These are phyloP conservation scores for Metarhizium sp. DNA, from an alignment of 2,329 filamentous ascomycete genomes.

Conservation along the genomic window DNA sequence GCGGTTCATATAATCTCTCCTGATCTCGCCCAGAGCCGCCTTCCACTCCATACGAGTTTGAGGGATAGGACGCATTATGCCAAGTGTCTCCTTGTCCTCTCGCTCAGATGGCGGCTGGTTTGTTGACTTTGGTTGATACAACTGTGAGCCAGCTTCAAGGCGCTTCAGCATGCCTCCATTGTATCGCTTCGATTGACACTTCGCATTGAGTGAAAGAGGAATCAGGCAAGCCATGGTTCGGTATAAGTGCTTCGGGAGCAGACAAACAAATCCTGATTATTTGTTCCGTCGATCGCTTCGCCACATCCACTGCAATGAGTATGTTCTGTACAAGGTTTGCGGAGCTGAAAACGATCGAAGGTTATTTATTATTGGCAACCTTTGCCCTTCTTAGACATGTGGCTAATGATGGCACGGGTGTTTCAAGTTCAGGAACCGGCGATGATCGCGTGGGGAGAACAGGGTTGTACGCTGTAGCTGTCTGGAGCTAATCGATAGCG, in stretches of 20 bases:
- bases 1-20: slow-evolving; percentile 40
- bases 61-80: slow-evolving; percentile 14
- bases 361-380: background rate
- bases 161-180: background rate
- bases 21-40: slow-evolving; percentile 40
- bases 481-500: background rate
- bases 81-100: background rate
- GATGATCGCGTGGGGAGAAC: background rate
- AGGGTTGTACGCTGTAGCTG: background rate
- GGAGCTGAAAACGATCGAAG: background rate
- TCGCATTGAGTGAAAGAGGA: slow-evolving; percentile 19
- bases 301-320: background rate
- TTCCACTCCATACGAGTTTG: slow-evolving; percentile 42
- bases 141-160: slow-evolving; percentile 1
- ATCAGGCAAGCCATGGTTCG: slow-evolving; percentile 20
- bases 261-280: background rate
- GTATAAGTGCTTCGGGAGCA: background rate
- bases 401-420: slow-evolving; percentile 1
- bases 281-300: background rate
- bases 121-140: background rate
- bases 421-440: slow-evolving; percentile 5
- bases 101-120: background rate
- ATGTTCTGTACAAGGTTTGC: background rate
- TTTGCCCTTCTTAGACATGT: background rate
- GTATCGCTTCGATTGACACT: slow-evolving; percentile 2